Evolutionary conservation across 78 protist species (phyloP).

Genomic region (Goniomonas avonlea): DNA sequence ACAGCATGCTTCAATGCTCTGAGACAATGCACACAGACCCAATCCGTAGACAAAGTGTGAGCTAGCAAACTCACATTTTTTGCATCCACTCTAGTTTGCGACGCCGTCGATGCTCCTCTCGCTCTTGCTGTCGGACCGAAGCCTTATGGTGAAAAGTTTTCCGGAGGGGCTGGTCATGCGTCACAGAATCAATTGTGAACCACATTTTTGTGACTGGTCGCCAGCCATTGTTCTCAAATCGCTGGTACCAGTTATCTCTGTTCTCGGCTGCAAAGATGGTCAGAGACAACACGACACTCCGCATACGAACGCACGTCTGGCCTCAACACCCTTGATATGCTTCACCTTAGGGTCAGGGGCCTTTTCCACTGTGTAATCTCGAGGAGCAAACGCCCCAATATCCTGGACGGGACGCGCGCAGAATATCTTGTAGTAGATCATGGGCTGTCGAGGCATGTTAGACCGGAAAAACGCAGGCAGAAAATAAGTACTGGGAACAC

Average conservation of each 20-base stretch:
- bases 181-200: not conserved
- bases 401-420: conserved; percentile 18
- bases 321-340: not conserved
- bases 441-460: conserved; percentile 1
- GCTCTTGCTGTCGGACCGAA: too few species aligned
- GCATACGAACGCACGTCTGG: not conserved
- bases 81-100: too few species aligned
- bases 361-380: conserved; percentile 38
- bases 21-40: too few species aligned
- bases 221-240: conserved; percentile 41
- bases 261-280: too few species aligned
- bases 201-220: conserved; percentile 23
- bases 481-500: not conserved
- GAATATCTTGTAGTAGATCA: conserved; percentile 40
- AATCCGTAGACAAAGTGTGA: too few species aligned
- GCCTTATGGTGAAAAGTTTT: not conserved
- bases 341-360: too few species aligned
- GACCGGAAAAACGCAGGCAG: not conserved
- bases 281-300: too few species aligned
- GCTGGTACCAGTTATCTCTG: not conserved
- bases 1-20: too few species aligned
- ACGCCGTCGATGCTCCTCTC: too few species aligned
- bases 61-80: too few species aligned
- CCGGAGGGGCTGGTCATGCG: not conserved
- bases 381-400: conserved; percentile 43